A percentile compares a stretch with the other conserved stretches of the same genome.
These are phyloP conservation scores for Plantago ovata DNA, from an alignment of 257 asterid genomes.

Conservation along the genomic window DNA sequence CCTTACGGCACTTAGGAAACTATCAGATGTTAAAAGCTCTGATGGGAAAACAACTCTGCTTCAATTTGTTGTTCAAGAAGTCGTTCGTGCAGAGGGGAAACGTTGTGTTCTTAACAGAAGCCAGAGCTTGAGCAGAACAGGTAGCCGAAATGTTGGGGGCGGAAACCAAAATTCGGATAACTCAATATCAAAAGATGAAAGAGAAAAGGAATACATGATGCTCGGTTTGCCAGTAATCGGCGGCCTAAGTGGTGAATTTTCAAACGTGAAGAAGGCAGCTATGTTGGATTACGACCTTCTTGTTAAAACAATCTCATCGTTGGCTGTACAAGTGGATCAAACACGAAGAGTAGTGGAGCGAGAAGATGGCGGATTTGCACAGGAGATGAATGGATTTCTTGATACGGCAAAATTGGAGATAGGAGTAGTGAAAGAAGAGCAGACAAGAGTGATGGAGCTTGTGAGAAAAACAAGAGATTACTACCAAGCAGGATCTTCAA, in stretches of 20 bases:
- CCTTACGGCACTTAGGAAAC: constrained; percentile 71
- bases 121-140: constrained; percentile 43
- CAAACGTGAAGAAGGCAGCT: constrained; percentile 76
- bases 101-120: constrained; percentile 54
- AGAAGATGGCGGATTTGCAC: constrained; percentile 37
- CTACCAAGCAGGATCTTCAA: constrained; percentile 71
- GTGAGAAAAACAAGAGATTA: constrained; percentile 77
- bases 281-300: constrained; percentile 54
- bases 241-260: constrained; percentile 74
- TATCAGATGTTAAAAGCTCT: constrained; percentile 84
- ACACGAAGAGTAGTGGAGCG: constrained; percentile 26
- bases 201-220: constrained; percentile 75
- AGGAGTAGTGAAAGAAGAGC: constrained; percentile 44
- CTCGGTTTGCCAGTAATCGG: constrained; percentile 85
- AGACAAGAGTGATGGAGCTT: constrained; percentile 62
- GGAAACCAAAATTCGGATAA: constrained; percentile 15
- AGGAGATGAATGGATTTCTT: constrained; percentile 54
- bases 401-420: constrained; percentile 61
- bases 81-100: constrained; percentile 86
- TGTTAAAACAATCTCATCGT: constrained; percentile 33
- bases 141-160: constrained; percentile 27
- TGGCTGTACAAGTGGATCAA: constrained; percentile 39
- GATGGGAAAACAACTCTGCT: constrained; percentile 95
- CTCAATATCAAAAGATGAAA: constrained; percentile 40
- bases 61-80: constrained; percentile 89